Evolutionary conservation across 148 eudicot genomes (phyloP).

Genomic region (Heliamphora exappendiculata): DNA sequence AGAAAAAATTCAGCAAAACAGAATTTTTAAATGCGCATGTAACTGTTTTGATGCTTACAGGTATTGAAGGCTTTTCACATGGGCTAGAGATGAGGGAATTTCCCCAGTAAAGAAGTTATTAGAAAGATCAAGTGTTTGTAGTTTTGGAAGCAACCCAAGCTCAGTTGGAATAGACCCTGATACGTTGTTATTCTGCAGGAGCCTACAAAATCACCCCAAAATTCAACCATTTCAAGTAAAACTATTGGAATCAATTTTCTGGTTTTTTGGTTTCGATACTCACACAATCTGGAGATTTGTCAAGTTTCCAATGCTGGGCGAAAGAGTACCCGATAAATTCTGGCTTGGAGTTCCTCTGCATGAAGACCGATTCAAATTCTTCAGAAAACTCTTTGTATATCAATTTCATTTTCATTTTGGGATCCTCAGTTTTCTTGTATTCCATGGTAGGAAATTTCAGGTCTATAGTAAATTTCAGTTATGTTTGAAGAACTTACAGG

Average conservation of each 20-base stretch:
- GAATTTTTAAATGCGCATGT: neutral
- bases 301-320: conserved; percentile 80
- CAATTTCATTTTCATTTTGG: too few species aligned
- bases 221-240: conserved; percentile 13
- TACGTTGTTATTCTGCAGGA: conserved; percentile 72
- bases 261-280: conserved; percentile 20
- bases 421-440: too few species aligned
- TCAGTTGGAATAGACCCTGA: conserved; percentile 73
- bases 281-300: conserved; percentile 82
- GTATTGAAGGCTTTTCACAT: conserved; percentile 56
- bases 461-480: too few species aligned
- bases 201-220: conserved; percentile 32
- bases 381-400: too few species aligned
- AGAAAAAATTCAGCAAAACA: neutral
- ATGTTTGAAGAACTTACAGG: conserved; percentile 48
- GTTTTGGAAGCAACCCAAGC: conserved; percentile 61
- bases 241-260: neutral
- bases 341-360: conserved; percentile 88
- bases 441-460: too few species aligned
- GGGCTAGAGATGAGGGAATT: conserved; percentile 64
- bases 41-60: conserved; percentile 41
- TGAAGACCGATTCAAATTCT: conserved; percentile 8
- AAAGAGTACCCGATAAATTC: conserved; percentile 64
- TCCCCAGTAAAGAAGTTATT: conserved; percentile 53
- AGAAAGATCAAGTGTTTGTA: conserved; percentile 74